Percentiles rank a stretch among this genome's conserved stretches.
phyloP scores from a whole-genome alignment of 805 yeast species.

The Candida wancherniae region DNA sequence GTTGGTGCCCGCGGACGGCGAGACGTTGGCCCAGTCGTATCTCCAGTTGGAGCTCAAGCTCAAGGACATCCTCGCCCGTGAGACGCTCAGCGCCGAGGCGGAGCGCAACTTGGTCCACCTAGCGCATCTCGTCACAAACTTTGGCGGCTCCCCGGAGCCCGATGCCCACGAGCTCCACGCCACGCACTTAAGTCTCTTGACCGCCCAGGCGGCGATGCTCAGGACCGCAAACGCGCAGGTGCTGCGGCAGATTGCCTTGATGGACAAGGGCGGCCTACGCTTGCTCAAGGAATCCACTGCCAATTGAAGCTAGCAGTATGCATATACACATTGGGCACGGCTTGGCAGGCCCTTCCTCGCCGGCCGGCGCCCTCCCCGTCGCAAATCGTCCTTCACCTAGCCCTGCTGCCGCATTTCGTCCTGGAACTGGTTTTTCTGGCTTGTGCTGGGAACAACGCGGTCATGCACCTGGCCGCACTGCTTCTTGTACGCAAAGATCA shows the following conservation, averaged over 20 bases:
- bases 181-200: conserved; percentile 27
- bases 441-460: conserved; percentile 13
- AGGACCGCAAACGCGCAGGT: conserved; percentile 10
- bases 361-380: no score
- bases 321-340: no score
- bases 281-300: neutral
- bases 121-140: conserved; percentile 20
- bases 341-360: no score
- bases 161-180: conserved; percentile 18
- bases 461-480: conserved; percentile 12
- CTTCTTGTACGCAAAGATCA: conserved; percentile 13
- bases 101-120: conserved; percentile 23
- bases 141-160: conserved; percentile 5
- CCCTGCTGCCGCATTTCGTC: no score
- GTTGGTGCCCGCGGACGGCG: conserved; percentile 9
- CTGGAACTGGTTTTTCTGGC: conserved; percentile 10
- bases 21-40: conserved; percentile 12
- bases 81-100: conserved; percentile 3
- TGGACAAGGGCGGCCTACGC: conserved; percentile 3
- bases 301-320: no score
- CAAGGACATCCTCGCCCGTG: conserved; percentile 15
- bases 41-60: conserved; percentile 23
- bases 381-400: no score
- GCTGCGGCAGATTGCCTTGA: conserved; percentile 6
- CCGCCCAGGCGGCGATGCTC: conserved; percentile 24